Evolutionary conservation across 2,329 filamentous ascomycete species (phyloP).

Genomic region (Ceratocystis diversiconidia): DNA sequence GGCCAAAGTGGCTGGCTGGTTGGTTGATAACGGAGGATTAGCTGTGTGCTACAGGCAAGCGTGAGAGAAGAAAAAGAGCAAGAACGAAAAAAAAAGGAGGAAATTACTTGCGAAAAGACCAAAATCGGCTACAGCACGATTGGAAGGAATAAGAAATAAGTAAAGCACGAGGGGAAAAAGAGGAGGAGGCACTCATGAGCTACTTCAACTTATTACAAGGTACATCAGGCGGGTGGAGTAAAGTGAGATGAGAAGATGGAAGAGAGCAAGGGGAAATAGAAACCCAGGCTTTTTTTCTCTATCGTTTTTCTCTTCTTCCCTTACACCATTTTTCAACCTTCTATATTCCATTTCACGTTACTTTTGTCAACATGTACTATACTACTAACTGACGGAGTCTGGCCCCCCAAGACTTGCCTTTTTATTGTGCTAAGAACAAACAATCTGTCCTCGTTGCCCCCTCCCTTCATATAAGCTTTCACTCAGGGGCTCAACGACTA

Average conservation of each 20-base stretch:
- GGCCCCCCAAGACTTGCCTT: neutral
- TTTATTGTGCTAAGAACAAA: neutral
- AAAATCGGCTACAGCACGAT: neutral
- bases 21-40: neutral
- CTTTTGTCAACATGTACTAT: no score
- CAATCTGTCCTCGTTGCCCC: slow-evolving; percentile 3
- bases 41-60: neutral
- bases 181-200: neutral
- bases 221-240: neutral
- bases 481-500: neutral
- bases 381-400: no score
- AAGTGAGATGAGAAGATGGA: neutral
- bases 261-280: neutral
- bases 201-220: neutral
- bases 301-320: neutral
- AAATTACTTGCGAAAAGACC: slow-evolving; percentile 8
- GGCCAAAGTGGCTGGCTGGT: neutral
- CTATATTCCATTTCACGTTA: neutral
- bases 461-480: neutral
- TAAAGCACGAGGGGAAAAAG: neutral
- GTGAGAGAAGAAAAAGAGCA: neutral
- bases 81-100: slow-evolving; percentile 11
- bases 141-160: neutral
- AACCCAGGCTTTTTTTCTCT: neutral
- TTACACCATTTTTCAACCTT: neutral